Percentiles rank a stretch among this genome's conserved stretches.
Evolutionary conservation across 352 stramenopile genomes (phyloP).

Genomic region (Ochromonadaceae sp.): DNA sequence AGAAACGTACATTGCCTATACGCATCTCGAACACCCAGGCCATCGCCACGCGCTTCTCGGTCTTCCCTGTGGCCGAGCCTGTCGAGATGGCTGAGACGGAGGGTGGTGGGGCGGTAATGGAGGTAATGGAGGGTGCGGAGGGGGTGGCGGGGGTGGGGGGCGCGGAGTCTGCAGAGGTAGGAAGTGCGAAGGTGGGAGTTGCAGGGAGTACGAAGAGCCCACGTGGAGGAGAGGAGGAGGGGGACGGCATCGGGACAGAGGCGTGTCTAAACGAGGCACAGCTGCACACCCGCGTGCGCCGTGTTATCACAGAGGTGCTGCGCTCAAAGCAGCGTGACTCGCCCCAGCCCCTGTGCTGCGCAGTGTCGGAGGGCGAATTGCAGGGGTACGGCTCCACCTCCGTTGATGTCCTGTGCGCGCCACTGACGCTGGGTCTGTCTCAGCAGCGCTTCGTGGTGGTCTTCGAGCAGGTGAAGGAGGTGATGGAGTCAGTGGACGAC

Average conservation of each 20-base stretch:
- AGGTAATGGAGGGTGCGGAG: constrained; percentile 13
- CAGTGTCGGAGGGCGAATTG: constrained; percentile 21
- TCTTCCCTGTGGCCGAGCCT: constrained; percentile 30
- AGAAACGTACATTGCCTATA: constrained; percentile 42
- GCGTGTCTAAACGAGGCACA: neutral
- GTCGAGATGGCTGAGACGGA: constrained; percentile 25
- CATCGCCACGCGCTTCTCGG: constrained; percentile 34
- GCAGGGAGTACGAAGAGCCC: constrained; percentile 34
- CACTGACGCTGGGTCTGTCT: constrained; percentile 20
- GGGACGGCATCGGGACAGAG: constrained; percentile 1
- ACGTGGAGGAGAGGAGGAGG: constrained; percentile 31
- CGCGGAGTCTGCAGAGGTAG: too few species aligned
- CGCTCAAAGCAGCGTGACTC: neutral
- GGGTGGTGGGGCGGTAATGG: constrained; percentile 30
- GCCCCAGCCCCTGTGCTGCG: neutral
- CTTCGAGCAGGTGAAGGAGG: neutral
- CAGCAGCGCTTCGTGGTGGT: neutral
- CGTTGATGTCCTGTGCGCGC: constrained; percentile 46
- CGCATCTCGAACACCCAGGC: constrained; percentile 51
- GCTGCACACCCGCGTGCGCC: neutral
- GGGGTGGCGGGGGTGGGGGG: too few species aligned
- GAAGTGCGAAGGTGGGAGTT: constrained; percentile 29
- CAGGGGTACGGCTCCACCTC: constrained; percentile 36
- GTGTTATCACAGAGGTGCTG: neutral
- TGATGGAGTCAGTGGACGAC: neutral